phyloP scores from a whole-genome alignment of 2,329 filamentous ascomycete species.

The Fusarium oxysporum region DNA sequence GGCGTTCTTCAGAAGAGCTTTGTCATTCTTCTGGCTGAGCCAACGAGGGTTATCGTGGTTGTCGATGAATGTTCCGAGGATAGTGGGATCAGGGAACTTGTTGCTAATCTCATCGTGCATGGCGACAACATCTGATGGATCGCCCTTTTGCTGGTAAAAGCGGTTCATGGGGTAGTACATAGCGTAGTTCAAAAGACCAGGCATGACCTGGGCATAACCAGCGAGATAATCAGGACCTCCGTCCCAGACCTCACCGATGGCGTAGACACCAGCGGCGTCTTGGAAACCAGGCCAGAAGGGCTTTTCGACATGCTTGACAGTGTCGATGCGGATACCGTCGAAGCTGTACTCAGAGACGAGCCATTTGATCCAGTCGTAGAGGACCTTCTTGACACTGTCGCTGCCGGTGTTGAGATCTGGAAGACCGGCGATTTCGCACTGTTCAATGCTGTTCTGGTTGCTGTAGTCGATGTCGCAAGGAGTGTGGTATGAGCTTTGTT shows the following conservation, averaged over 20 bases:
- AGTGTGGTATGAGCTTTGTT: constrained; percentile 45
- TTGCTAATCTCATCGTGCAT: constrained; percentile 52
- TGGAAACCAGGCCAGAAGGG: constrained; percentile 68
- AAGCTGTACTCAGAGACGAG: constrained; percentile 71
- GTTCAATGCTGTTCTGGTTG: constrained; percentile 27
- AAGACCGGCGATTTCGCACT: constrained; percentile 51
- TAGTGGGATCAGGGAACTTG: constrained; percentile 46
- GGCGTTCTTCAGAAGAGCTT: constrained; percentile 68
- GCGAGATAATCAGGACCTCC: constrained; percentile 63
- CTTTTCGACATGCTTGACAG: constrained; percentile 70
- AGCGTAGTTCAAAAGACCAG: constrained; percentile 72
- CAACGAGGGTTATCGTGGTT: constrained; percentile 71
- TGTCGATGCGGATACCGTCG: constrained; percentile 71
- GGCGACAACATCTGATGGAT: constrained; percentile 54
- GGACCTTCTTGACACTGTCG: constrained; percentile 59
- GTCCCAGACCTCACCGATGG: constrained; percentile 70
- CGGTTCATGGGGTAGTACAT: constrained; percentile 56
- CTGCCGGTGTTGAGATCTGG: constrained; percentile 71
- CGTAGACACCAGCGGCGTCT: constrained; percentile 66
- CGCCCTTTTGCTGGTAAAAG: constrained; percentile 54
- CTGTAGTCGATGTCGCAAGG: constrained; percentile 24
- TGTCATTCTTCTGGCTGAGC: constrained; percentile 62
- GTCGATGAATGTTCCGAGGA: constrained; percentile 63
- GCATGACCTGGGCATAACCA: constrained; percentile 65
- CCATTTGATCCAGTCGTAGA: constrained; percentile 68